These are phyloP conservation scores for Clonostachys sp. DNA, from an alignment of 2,329 filamentous ascomycete species.

Conservation along the genomic window DNA sequence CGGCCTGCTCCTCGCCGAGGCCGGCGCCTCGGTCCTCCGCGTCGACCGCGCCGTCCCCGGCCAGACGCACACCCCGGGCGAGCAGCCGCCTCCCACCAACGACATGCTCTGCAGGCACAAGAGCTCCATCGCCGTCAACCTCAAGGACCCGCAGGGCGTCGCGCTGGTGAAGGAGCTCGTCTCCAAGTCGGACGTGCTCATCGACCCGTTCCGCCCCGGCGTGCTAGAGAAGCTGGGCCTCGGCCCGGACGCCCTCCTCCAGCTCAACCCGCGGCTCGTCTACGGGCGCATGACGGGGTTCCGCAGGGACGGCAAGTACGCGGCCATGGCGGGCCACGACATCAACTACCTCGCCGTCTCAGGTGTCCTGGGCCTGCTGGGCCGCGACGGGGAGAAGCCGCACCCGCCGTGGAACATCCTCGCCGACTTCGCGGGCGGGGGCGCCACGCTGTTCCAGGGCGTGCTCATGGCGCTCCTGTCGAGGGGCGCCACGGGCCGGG, in stretches of 20 bases:
- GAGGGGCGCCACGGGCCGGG: conserved; percentile 57
- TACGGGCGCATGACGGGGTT: conserved; percentile 89
- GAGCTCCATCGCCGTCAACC: conserved; percentile 71
- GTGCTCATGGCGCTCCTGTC: conserved; percentile 75
- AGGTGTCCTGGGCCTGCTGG: conserved; percentile 74
- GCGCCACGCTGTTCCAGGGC: conserved; percentile 75
- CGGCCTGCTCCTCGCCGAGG: conserved; percentile 83
- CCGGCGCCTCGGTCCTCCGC: conserved; percentile 82
- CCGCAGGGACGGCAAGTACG: conserved; percentile 79
- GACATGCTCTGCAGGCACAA: conserved; percentile 83
- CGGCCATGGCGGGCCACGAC: conserved; percentile 86
- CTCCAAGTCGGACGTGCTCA: conserved; percentile 76
- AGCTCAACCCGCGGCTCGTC: conserved; percentile 69
- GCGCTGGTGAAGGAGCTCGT: conserved; percentile 61
- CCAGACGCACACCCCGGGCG: conserved; percentile 27
- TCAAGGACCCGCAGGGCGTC: conserved; percentile 63
- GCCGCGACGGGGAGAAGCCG: conserved; percentile 63
- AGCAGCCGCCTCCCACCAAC: conserved; percentile 36
- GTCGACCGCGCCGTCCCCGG: conserved; percentile 63
- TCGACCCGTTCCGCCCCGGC: conserved; percentile 90
- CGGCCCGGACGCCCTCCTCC: conserved; percentile 62
- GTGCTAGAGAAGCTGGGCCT: conserved; percentile 83
- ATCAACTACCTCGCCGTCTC: conserved; percentile 94
- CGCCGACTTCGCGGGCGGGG: conserved; percentile 88
- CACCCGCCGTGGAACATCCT: conserved; percentile 79